Conservation (phyloP, 2,329 filamentous ascomycete genomes). For the Diplodia mutila region DNA sequence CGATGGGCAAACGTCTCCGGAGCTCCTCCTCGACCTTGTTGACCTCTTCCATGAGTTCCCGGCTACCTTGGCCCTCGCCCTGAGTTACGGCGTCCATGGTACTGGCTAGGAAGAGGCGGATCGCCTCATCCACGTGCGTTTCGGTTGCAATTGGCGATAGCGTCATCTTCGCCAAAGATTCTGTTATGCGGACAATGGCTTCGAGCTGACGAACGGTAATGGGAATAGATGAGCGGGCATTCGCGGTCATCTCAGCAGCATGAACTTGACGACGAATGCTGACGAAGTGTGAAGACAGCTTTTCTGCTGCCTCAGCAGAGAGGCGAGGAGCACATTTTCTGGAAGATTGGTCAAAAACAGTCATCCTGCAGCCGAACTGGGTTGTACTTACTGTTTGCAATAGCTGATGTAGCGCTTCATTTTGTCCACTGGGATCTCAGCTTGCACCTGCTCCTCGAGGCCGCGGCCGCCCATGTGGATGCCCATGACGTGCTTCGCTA, state of each 20-base stretch:
- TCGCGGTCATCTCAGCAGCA: slow-evolving; percentile 84
- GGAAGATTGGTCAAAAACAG: slow-evolving; percentile 38
- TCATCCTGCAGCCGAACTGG: neutral
- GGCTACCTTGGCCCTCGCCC: slow-evolving; percentile 75
- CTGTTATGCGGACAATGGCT: slow-evolving; percentile 85
- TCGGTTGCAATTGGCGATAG: slow-evolving; percentile 86
- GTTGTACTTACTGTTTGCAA: slow-evolving; percentile 81
- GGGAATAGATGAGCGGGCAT: slow-evolving; percentile 88
- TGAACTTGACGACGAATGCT: slow-evolving; percentile 94
- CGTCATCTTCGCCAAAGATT: slow-evolving; percentile 89
- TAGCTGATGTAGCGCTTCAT: slow-evolving; percentile 98
- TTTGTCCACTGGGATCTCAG: slow-evolving; percentile 91
- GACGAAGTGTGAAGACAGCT: slow-evolving; percentile 95
- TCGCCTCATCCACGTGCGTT: slow-evolving; percentile 93
- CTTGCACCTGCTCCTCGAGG: slow-evolving; percentile 78
- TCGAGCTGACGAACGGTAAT: slow-evolving; percentile 97
- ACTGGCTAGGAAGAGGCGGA: slow-evolving; percentile 90
- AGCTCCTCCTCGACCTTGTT: slow-evolving; percentile 86
- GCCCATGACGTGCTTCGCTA: slow-evolving; percentile 95
- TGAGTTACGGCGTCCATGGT: slow-evolving; percentile 98
- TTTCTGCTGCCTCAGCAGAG: slow-evolving; percentile 88
- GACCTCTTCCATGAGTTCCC: slow-evolving; percentile 90
- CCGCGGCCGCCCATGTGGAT: slow-evolving; percentile 93
- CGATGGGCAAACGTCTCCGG: slow-evolving; percentile 83
- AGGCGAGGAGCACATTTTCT: slow-evolving; percentile 91